phyloP scores from a whole-genome alignment of 1,139 yeast species.

The Sugiyamaella castrensis region DNA sequence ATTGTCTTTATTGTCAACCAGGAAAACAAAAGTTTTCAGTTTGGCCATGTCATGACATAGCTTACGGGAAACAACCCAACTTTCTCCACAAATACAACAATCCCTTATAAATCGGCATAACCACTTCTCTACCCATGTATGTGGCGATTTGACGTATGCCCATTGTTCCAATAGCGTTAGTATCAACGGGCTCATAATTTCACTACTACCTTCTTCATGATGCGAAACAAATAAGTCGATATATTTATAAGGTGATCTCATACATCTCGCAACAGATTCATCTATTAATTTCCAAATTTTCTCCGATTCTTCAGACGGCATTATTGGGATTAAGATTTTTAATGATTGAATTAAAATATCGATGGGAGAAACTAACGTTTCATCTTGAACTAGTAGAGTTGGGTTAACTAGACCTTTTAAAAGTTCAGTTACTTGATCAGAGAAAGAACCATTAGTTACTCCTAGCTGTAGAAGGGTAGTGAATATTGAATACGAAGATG shows the following conservation, averaged over 20 bases:
- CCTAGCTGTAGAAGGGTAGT: constrained; percentile 56
- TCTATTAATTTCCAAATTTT: constrained; percentile 62
- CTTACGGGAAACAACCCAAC: constrained; percentile 19
- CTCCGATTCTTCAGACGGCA: constrained; percentile 18
- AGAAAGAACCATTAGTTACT: constrained; percentile 38
- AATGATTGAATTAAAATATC: constrained; percentile 32
- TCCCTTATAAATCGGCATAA: constrained; percentile 40
- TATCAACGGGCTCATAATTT: constrained; percentile 58
- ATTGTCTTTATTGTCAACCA: not conserved
- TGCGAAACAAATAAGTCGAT: constrained; percentile 57
- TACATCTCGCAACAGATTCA: constrained; percentile 66
- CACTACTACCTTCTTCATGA: constrained; percentile 10
- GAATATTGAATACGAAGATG: constrained; percentile 51
- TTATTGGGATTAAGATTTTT: constrained; percentile 11
- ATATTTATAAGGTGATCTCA: constrained; percentile 78
- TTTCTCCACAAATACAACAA: constrained; percentile 34
- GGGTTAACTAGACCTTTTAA: constrained; percentile 43
- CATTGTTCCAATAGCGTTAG: constrained; percentile 73
- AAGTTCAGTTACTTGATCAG: constrained; percentile 42
- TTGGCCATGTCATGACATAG: constrained; percentile 14
- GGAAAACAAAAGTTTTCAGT: not conserved
- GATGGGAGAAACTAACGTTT: constrained; percentile 36
- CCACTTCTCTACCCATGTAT: constrained; percentile 48
- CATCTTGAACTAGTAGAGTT: constrained; percentile 50
- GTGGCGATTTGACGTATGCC: constrained; percentile 46